Conservation (phyloP, 139 green algal species). For the Marvania coccoides region DNA sequence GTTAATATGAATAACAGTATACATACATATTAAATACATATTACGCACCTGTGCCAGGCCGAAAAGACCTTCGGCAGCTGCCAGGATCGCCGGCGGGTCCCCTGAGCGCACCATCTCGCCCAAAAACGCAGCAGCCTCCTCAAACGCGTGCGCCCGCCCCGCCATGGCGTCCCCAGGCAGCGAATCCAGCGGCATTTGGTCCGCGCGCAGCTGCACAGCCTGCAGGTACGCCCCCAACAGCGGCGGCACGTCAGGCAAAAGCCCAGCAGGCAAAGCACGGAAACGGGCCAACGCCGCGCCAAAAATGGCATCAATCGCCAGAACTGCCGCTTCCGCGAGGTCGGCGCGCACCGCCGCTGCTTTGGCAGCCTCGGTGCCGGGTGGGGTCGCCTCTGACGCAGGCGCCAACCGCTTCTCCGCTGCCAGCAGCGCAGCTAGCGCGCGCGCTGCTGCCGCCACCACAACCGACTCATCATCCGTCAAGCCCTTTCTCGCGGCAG, state of each 20-base stretch:
- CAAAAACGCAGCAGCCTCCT: background rate
- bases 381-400: background rate
- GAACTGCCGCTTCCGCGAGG: background rate
- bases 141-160: background rate
- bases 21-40: background rate
- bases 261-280: background rate
- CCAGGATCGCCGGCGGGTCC: constrained; percentile 7
- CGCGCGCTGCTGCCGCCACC: background rate
- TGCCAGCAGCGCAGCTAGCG: background rate
- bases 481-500: background rate
- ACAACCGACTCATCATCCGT: background rate
- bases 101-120: constrained; percentile 10
- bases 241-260: background rate
- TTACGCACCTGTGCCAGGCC: constrained; percentile 10
- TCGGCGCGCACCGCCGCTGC: background rate
- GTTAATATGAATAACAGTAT: background rate
- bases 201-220: background rate
- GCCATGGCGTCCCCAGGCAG: constrained; percentile 2
- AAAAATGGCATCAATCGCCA: constrained; percentile 7
- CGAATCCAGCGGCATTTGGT: background rate
- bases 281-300: constrained; percentile 15
- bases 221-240: constrained; percentile 16
- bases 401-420: background rate
- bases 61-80: constrained; percentile 11
- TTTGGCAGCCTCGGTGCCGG: background rate